Percentiles rank a stretch among this genome's conserved stretches.
Evolutionary conservation across 345 rosid species (phyloP).

Genomic region (Linum lewisii): DNA sequence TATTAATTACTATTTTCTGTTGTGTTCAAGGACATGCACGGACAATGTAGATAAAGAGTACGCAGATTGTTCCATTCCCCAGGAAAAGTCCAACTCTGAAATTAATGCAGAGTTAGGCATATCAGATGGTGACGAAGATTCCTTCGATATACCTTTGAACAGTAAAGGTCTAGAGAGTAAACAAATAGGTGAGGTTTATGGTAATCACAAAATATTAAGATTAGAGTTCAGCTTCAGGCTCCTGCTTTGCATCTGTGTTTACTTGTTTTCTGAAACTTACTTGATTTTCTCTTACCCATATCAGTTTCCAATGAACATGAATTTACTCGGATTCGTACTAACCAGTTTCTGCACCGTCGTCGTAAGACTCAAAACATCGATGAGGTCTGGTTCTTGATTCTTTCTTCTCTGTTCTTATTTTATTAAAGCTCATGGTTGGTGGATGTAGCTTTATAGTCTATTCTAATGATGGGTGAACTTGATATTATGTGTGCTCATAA

Average conservation of each 20-base stretch:
- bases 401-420: constrained; percentile 5
- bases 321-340: constrained; percentile 57
- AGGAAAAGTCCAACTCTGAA: constrained; percentile 91
- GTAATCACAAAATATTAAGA: constrained; percentile 5
- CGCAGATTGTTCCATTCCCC: constrained; percentile 70
- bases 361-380: constrained; percentile 87
- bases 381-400: constrained; percentile 51
- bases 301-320: constrained; percentile 49
- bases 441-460: too few species aligned
- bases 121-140: constrained; percentile 85
- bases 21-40: constrained; percentile 56
- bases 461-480: not conserved
- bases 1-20: not conserved
- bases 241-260: constrained; percentile 4
- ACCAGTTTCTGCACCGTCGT: constrained; percentile 76
- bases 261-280: constrained; percentile 9
- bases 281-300: constrained; percentile 10
- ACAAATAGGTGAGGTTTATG: constrained; percentile 38
- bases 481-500: constrained; percentile 4
- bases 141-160: constrained; percentile 38
- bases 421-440: not conserved
- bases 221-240: not conserved
- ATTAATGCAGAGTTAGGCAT: constrained; percentile 88
- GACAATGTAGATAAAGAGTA: constrained; percentile 60
- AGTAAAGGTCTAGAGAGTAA: constrained; percentile 38